Base-by-base conservation (phyloP, 768 basidiomycete genomes). In the Agaricus sinodeliciosus region DNA sequence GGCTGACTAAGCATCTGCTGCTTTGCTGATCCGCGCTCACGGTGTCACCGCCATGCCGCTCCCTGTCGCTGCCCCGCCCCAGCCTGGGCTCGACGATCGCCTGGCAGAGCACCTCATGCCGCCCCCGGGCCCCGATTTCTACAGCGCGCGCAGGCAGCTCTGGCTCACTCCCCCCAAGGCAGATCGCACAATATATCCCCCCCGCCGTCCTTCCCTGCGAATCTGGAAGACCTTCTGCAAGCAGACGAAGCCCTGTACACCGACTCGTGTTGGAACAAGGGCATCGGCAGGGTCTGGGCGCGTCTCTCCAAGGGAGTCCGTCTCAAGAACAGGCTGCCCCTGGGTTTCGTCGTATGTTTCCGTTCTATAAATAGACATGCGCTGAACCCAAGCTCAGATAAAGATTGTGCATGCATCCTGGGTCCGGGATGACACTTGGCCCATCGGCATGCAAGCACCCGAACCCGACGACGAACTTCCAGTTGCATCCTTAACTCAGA, bases 351-450 rank as follows among this genome's bases (percentile, higher is more conserved):
- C 40, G 87, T 89, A 67, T 57, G 86, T 74, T 22, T 22, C 40
- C 31, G 49, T 36, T 48, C 39, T 40, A 43, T 37, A 18, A 22
- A 51, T 46, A 26, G 41, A 40, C 35, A 54, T 44, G 45, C 42
- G 31, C 47, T 37, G 51, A 34, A 40, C 37, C 51, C 22, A 22
- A 48, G 51, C 28, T 19, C 66, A 91, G 88, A 77, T 89, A 60
- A 84, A 85, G 61, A 74, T 91, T 54, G 66, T 89, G 42, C 79
- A 87, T 59, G 78, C 83, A 31, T 82, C 83, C 34, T 91, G 89
- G 89, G 65, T 86, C 43, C 79, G 79, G 47, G 87, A 91, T 55
- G 73, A 80, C 45, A 88, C 84, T 42, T 91, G 89, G 89, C 89
- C 89, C 16, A 67, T 69, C 36, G 82, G 78, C 15, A 71, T 77